phyloP scores from a whole-genome alignment of 2,329 filamentous ascomycete species.

The Scortechinia acanthostroma region DNA sequence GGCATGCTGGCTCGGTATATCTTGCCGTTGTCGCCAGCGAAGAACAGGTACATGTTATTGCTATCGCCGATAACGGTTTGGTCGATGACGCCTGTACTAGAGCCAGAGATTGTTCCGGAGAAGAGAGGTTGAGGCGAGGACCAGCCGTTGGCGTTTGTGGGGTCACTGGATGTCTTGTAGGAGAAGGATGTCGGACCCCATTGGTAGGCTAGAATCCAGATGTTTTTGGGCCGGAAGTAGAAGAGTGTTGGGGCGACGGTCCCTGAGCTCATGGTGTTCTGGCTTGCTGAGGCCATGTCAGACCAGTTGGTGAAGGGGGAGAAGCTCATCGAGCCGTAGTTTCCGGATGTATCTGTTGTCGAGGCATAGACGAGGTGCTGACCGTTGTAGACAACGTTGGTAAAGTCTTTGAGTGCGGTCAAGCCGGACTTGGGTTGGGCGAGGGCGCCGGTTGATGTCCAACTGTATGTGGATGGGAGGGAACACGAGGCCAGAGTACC shows the following conservation, averaged over 20 bases:
- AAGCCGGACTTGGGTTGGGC: slow-evolving; percentile 43
- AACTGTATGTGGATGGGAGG: slow-evolving; percentile 45
- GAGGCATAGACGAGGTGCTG: slow-evolving; percentile 55
- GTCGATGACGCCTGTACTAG: slow-evolving; percentile 48
- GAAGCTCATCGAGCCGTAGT: slow-evolving; percentile 53
- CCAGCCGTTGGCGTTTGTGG: slow-evolving; percentile 50
- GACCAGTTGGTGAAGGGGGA: slow-evolving; percentile 42
- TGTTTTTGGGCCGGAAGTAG: slow-evolving; percentile 50
- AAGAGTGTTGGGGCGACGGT: slow-evolving; percentile 56
- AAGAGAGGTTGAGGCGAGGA: slow-evolving; percentile 43
- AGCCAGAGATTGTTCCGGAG: slow-evolving; percentile 39
- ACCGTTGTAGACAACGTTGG: slow-evolving; percentile 41
- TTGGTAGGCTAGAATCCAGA: slow-evolving; percentile 62
- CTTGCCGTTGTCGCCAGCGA: slow-evolving; percentile 58
- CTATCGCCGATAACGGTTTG: slow-evolving; percentile 56
- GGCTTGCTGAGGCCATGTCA: slow-evolving; percentile 37
- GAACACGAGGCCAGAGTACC: slow-evolving; percentile 21
- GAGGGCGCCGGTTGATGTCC: slow-evolving; percentile 41
- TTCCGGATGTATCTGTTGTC: slow-evolving; percentile 27
- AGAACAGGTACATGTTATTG: slow-evolving; percentile 61
- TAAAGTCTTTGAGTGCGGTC: slow-evolving; percentile 59
- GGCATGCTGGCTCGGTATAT: slow-evolving; percentile 61
- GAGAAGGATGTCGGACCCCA: slow-evolving; percentile 53
- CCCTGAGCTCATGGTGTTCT: slow-evolving; percentile 36
- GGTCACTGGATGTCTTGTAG: slow-evolving; percentile 50